These are phyloP conservation scores for Xylaria sp. DNA, from an alignment of 2,329 filamentous ascomycete species.

Conservation along the genomic window DNA sequence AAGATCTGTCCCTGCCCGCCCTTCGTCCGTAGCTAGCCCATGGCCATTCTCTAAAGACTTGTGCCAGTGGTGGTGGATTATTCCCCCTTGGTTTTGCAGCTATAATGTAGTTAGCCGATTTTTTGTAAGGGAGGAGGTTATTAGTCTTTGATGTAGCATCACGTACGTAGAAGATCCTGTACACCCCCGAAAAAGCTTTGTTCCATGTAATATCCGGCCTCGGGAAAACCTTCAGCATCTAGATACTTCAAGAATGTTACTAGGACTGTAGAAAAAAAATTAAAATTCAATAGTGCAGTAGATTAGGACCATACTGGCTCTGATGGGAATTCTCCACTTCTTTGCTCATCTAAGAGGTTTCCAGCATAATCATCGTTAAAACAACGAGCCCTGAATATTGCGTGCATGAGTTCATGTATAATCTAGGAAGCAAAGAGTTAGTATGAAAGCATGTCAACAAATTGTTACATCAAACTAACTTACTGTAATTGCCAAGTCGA, in stretches of 20 bases:
- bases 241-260: background rate
- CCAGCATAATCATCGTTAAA: background rate
- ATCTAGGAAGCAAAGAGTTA: background rate
- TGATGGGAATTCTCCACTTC: background rate
- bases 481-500: background rate
- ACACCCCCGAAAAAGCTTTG: background rate
- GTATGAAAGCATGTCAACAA: background rate
- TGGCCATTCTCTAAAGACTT: background rate
- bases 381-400: background rate
- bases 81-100: accelerated
- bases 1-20: background rate
- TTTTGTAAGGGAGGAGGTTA: background rate
- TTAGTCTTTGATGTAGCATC: background rate
- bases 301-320: background rate
- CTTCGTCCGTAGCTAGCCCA: background rate
- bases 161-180: background rate
- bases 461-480: background rate
- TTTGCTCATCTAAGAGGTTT: background rate
- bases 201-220: background rate
- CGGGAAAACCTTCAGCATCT: background rate
- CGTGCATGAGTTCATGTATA: constrained; percentile 11
- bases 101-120: background rate
- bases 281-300: background rate
- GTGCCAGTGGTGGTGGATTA: background rate
- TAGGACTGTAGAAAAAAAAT: background rate